Base-by-base conservation (phyloP, 805 yeast species). In the Candida vartiovaarae region DNA sequence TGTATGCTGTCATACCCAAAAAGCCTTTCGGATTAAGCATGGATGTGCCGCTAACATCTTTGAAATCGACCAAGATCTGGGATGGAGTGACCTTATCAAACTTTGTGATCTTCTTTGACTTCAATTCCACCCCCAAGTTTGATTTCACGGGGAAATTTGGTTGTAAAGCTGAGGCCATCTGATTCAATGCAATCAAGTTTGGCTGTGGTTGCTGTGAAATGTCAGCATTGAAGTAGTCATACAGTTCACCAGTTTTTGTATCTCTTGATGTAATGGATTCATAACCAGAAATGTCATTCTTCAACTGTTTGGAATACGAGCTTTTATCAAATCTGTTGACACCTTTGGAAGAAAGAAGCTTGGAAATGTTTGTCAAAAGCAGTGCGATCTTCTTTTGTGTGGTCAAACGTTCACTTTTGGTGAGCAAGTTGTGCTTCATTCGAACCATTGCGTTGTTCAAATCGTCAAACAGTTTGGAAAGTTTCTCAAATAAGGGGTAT, bases 41-140 rank as follows among this genome's bases (percentile, higher is more conserved):
- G 0, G 84, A 72, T 2, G 85, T 72, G 38, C 78, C 78, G 30
- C 78, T 76, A 33, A 84, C 86, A 34, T 84, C 74, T 56, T 81
- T 80, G 61, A 86, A 82, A 59, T 84, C 93, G 37, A 84, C 86
- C 60, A 86, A 62, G 44, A 87, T 76, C 59, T 85, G 89, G 1
- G 70, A 67, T 27, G 67, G 65, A 4, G 76, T 70, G 4, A 73
- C 73, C 32, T 70, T 70, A 36, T 63, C 63, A 51, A 80, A 77
- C 46, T 71, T 70, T 34, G 66, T 61, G 52, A 72, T 70, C 28
- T 68, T 65, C 11, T 64, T 60, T 2, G 85, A 80, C n/a, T 60
- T 61, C 43, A 76, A 59, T 3, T 67, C 58, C 35, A 59, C 56
- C 4, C 61, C 50, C 26, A 65, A 53, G n/a, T 60, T 54, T 38